These are phyloP conservation scores for Bolboschoenoplectus hybrid DNA, from an alignment of 202 grass and related monocot genomes.

Conservation along the genomic window DNA sequence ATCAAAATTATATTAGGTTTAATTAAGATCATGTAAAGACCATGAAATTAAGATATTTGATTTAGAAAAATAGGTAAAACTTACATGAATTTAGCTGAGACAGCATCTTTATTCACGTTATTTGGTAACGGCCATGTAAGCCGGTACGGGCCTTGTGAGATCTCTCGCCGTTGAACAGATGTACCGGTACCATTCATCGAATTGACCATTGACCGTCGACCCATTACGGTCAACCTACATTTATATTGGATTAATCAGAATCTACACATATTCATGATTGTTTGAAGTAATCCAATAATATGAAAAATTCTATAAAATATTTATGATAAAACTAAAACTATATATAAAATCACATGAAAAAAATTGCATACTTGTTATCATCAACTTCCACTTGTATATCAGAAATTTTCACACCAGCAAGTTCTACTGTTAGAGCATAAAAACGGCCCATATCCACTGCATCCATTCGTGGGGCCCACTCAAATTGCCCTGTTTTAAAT, in stretches of 20 bases:
- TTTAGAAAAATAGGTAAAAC: not conserved
- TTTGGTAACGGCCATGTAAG: constrained; percentile 45
- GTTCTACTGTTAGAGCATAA: constrained; percentile 46
- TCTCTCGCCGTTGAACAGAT: constrained; percentile 40
- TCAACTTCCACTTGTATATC: constrained; percentile 50
- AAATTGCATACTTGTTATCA: constrained; percentile 39
- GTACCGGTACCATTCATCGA: not conserved
- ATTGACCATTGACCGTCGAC: constrained; percentile 33
- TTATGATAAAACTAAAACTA: not conserved
- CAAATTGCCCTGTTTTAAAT: constrained; percentile 22
- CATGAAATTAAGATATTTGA: not conserved
- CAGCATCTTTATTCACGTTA: constrained; percentile 47
- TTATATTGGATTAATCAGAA: not conserved
- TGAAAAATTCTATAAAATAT: not conserved
- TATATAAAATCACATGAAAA: not conserved
- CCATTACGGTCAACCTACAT: constrained; percentile 42
- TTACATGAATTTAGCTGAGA: constrained; percentile 50
- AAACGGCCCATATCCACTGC: constrained; percentile 36
- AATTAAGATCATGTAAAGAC: constrained; percentile 1
- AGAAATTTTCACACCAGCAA: constrained; percentile 43
- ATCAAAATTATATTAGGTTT: not conserved
- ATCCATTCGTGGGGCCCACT: constrained; percentile 54
- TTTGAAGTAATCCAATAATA: not conserved
- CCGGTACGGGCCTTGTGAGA: constrained; percentile 44
- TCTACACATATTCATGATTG: not conserved